These are phyloP conservation scores for Omphalea diandra DNA, from an alignment of 441 rosid species.

Conservation along the genomic window DNA sequence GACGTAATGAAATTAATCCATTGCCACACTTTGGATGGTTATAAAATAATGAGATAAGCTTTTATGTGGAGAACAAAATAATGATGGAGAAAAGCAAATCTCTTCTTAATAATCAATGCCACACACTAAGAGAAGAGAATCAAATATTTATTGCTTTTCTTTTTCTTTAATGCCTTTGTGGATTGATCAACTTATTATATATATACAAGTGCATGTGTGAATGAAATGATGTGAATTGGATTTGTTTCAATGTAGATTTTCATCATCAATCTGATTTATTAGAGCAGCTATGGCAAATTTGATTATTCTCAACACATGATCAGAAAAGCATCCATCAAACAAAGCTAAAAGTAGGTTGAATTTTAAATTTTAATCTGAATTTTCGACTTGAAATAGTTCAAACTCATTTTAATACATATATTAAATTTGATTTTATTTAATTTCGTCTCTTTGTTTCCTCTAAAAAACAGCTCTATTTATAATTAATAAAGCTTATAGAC, in stretches of 20 bases:
- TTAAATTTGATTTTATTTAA: no score
- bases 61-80: conserved; percentile 1
- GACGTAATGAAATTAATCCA: neutral
- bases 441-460: no score
- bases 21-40: neutral
- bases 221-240: conserved; percentile 5
- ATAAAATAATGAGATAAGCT: conserved; percentile 2
- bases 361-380: no score
- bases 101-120: neutral
- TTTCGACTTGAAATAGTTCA: no score
- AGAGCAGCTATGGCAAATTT: no score
- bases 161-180: conserved; percentile 3
- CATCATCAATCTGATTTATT: neutral
- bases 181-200: neutral
- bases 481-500: no score
- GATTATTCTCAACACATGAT: neutral
- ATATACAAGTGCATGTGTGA: neutral
- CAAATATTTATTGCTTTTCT: neutral
- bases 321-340: neutral
- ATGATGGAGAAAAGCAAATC: conserved; percentile 1
- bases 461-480: no score
- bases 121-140: neutral
- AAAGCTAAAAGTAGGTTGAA: no score
- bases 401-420: no score
- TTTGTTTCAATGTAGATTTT: neutral